Evolutionary conservation across 2,329 filamentous ascomycete species (phyloP).

Genomic region (Diaporthe eres): DNA sequence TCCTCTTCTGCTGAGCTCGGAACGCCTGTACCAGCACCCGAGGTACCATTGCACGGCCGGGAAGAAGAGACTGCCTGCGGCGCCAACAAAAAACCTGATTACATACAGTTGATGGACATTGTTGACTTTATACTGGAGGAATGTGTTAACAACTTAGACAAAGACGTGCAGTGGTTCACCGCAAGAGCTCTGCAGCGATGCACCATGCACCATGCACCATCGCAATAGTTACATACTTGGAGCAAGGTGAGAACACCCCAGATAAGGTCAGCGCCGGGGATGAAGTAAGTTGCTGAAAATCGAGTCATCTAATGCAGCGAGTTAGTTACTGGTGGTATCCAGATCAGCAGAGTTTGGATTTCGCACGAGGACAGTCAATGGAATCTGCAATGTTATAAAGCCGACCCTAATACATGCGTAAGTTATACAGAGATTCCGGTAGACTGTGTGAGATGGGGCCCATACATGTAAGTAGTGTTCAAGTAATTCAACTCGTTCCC

Average conservation of each 20-base stretch:
- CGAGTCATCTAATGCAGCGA: not conserved
- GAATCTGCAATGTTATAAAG: constrained; percentile 7
- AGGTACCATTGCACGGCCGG: constrained; percentile 51
- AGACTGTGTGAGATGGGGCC: no score
- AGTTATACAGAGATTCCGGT: not conserved
- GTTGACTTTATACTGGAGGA: constrained; percentile 7
- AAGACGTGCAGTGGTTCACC: not conserved
- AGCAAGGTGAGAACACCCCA: constrained; percentile 14
- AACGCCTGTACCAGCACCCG: constrained; percentile 57
- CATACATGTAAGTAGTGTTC: constrained; percentile 9
- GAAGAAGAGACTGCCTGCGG: constrained; percentile 50
- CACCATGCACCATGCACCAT: not conserved
- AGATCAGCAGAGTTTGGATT: not conserved
- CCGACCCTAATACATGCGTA: not conserved
- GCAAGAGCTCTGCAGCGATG: not conserved
- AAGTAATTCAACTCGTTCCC: constrained; percentile 24
- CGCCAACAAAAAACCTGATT: constrained; percentile 51
- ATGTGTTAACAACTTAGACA: not conserved
- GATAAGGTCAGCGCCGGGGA: not conserved
- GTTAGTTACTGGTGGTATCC: not conserved
- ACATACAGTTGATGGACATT: constrained; percentile 48
- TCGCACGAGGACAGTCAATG: not conserved
- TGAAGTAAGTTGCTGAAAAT: constrained; percentile 13
- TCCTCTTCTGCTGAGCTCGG: constrained; percentile 59
- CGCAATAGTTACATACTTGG: not conserved